Evolutionary conservation across 768 basidiomycete genomes (phyloP).

Genomic region (Crassisporium funariophilum): DNA sequence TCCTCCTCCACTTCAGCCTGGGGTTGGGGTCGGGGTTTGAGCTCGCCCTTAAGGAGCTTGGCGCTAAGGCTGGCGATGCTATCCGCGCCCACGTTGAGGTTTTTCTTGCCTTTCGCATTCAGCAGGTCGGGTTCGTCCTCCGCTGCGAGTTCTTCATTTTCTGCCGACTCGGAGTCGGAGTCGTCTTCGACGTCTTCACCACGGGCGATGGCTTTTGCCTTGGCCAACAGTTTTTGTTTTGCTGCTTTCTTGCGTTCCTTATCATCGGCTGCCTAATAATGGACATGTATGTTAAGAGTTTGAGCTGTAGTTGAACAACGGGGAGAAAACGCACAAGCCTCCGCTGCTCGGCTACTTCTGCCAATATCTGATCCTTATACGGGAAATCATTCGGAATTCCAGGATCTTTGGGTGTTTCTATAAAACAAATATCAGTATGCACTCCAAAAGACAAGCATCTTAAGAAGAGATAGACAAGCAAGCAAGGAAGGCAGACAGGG

Average conservation of each 20-base stretch:
- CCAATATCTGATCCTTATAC: slow-evolving; percentile 92
- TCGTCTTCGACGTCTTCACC: slow-evolving; percentile 33
- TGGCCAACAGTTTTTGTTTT: slow-evolving; percentile 41
- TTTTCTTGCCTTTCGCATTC: slow-evolving; percentile 30
- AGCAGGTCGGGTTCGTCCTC: slow-evolving; percentile 32
- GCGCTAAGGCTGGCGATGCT: slow-evolving; percentile 49
- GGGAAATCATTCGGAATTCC: slow-evolving; percentile 94
- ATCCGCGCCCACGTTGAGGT: slow-evolving; percentile 53
- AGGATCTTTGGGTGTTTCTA: slow-evolving; percentile 85
- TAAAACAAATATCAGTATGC: background rate
- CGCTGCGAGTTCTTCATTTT: slow-evolving; percentile 23
- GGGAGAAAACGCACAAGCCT: slow-evolving; percentile 52
- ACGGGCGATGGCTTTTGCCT: slow-evolving; percentile 24
- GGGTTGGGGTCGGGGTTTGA: slow-evolving; percentile 30
- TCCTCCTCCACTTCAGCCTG: slow-evolving; percentile 31
- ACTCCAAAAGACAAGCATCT: background rate
- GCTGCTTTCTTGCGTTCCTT: slow-evolving; percentile 67
- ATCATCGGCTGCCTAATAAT: slow-evolving; percentile 69
- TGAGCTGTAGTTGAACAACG: background rate
- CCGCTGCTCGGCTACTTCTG: slow-evolving; percentile 84
- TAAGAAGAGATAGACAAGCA: slow-evolving; percentile 4
- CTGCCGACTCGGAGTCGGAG: slow-evolving; percentile 15
- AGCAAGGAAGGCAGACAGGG: slow-evolving; percentile 4
- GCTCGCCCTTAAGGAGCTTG: slow-evolving; percentile 38
- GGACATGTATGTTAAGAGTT: slow-evolving; percentile 4